phyloP scores from a whole-genome alignment of 257 asterid genomes.

The Cinchona pubescens region DNA sequence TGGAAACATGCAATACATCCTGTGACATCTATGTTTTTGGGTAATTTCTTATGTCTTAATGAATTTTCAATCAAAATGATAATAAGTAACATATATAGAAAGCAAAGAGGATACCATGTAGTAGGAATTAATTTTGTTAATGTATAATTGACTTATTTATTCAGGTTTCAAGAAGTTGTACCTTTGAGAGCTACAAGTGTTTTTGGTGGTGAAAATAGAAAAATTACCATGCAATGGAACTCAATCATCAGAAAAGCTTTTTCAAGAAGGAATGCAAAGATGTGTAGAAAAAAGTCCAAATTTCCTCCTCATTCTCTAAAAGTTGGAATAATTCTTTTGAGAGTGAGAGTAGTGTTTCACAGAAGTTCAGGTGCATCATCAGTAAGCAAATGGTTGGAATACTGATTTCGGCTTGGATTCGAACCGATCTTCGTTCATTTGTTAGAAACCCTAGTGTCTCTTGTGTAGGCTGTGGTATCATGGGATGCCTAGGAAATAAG shows the following conservation, averaged over 20 bases:
- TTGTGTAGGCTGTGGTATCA: constrained; percentile 65
- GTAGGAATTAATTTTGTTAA: background rate
- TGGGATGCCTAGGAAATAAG: constrained; percentile 71
- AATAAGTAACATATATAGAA: background rate
- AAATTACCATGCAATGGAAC: constrained; percentile 44
- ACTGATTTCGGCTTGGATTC: constrained; percentile 58
- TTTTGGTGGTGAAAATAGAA: constrained; percentile 44
- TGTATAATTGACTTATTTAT: background rate
- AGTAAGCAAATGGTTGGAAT: constrained; percentile 74
- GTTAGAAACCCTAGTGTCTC: constrained; percentile 51
- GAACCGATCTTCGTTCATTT: constrained; percentile 39
- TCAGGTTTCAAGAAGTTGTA: constrained; percentile 71
- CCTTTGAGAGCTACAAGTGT: constrained; percentile 49
- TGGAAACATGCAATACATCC: constrained; percentile 24
- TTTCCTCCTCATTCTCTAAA: background rate
- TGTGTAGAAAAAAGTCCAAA: constrained; percentile 12
- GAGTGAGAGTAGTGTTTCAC: background rate
- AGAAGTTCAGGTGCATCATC: constrained; percentile 45
- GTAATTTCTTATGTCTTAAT: constrained; percentile 16
- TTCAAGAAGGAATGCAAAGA: constrained; percentile 21
- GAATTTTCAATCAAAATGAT: too few species aligned
- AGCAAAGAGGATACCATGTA: background rate
- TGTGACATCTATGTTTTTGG: constrained; percentile 43
- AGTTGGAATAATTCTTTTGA: background rate
- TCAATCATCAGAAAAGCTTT: constrained; percentile 45